Conservation (phyloP, 176 grass and related monocot species). For the Aegilops speltoides region DNA sequence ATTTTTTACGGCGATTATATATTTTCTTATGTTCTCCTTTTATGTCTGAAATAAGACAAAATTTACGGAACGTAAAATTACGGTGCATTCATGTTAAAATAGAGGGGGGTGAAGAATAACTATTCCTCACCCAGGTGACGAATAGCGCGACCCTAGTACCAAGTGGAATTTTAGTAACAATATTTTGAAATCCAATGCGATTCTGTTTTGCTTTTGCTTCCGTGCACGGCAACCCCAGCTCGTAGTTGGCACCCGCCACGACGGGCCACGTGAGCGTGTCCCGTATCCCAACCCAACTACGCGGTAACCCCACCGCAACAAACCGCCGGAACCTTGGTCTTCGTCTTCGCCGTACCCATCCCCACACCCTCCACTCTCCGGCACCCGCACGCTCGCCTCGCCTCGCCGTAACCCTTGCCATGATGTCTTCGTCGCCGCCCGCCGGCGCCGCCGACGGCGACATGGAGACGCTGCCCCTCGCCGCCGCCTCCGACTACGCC, state of each 20-base stretch:
- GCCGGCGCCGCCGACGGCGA: slow-evolving; percentile 41
- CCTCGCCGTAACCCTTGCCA: background rate
- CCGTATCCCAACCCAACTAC: background rate
- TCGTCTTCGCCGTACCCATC: background rate
- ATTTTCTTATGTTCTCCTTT: no score
- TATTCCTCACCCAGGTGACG: no score
- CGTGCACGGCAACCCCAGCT: background rate
- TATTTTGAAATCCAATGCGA: background rate
- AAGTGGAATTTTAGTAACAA: no score
- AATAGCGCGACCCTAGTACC: no score
- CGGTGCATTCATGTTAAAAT: no score
- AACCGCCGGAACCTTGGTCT: background rate
- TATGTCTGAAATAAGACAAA: no score
- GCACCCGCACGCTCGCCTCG: background rate
- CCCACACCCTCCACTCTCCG: background rate
- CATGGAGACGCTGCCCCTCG: slow-evolving; percentile 74
- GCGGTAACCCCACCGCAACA: slow-evolving; percentile 25
- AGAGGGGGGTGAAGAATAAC: no score
- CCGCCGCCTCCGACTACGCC: slow-evolving; percentile 45
- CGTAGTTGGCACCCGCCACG: slow-evolving; percentile 3
- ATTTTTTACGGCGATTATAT: no score
- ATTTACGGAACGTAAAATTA: no score
- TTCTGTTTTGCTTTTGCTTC: background rate
- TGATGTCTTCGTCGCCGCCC: slow-evolving; percentile 23
- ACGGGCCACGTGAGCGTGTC: background rate